These are phyloP conservation scores for Paraconiothyrium brasiliense DNA, from an alignment of 2,329 filamentous ascomycete genomes.

Conservation along the genomic window DNA sequence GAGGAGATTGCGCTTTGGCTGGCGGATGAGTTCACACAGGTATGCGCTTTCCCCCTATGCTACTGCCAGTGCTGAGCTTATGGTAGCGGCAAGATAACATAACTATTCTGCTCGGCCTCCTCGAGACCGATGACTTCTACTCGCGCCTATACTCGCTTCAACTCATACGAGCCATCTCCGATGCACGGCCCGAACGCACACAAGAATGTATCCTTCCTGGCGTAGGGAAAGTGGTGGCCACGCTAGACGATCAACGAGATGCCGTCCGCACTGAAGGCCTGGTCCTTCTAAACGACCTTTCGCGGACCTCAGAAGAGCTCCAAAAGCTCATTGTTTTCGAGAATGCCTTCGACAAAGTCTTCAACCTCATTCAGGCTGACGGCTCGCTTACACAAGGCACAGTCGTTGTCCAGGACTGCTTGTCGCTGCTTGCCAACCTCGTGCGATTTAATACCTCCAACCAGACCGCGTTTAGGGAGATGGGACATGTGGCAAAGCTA, in stretches of 20 bases:
- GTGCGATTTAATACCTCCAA: conserved; percentile 88
- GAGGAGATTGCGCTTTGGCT: conserved; percentile 97
- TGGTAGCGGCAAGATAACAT: conserved; percentile 91
- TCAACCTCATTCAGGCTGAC: conserved; percentile 81
- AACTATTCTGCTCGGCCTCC: conserved; percentile 84
- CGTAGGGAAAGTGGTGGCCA: conserved; percentile 83
- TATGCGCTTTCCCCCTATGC: conserved; percentile 48
- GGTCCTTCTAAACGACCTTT: conserved; percentile 86
- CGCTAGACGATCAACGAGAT: conserved; percentile 85
- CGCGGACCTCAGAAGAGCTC: conserved; percentile 84
- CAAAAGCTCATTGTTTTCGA: conserved; percentile 97
- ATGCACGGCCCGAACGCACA: conserved; percentile 86
- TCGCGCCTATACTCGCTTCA: conserved; percentile 90
- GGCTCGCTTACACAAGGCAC: conserved; percentile 84
- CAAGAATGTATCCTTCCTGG: conserved; percentile 94
- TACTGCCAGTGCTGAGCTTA: conserved; percentile 59
- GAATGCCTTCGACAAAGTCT: conserved; percentile 88
- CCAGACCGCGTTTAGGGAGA: conserved; percentile 92
- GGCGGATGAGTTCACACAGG: conserved; percentile 96
- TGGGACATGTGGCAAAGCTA: conserved; percentile 79
- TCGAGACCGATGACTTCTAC: conserved; percentile 89
- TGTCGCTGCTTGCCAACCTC: conserved; percentile 90
- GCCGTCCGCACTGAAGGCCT: conserved; percentile 86
- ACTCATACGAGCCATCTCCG: conserved; percentile 84
- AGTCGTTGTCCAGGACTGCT: conserved; percentile 88